Base-by-base conservation (phyloP, 495 filamentous ascomycete genomes). In the Penicillium paradoxum region DNA sequence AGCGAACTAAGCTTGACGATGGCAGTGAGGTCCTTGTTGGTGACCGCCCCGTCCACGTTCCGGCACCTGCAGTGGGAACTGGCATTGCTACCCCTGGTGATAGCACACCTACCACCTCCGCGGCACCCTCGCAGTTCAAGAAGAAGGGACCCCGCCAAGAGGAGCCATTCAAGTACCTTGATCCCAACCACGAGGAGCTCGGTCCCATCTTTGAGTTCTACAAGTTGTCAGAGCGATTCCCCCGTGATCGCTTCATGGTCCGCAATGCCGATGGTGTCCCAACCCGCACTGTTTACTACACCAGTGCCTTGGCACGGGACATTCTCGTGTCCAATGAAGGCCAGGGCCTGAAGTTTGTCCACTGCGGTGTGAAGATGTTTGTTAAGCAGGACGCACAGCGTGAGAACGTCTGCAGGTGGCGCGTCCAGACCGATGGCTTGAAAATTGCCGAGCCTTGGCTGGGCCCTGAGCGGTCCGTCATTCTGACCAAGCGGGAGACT, bases 281-380 rank as follows among this genome's bases (percentile, higher is more conserved):
- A 0, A 81, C 85, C 17, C 91, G 92, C 66, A 89, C 90, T 15
- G 90, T 98, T 47, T 98, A 98, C 78, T 98, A 97, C 75, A 95
- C 90, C 44, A 89, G 84, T 49, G 76, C 81, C n/a, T 77, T 97
- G 10, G 87, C 88, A 1, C 84, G 87, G 13, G 84, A 89, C 55
- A 95, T 98, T 47, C 79, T 98, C 2, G 73, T 71, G 7, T 69
- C 80, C 47, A 98, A 97, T 65, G 90, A 96, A 67, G 87, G 87
- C 21, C 84, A 84, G 13, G 90, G 91, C 22, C 84, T 97, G 69
- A 95, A 90, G 70, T 97, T 98, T 65, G 86, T 97, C 34, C 93
- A 98, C 70, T 91, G 87, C 52, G 93, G 93, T 54, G 89, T 98
- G 24, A 95, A 95, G 73, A 96, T 97, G 84, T 97, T 96, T 68